Evolutionary conservation across 2,329 filamentous ascomycete species (phyloP).

Genomic region (Epichloe elymi): DNA sequence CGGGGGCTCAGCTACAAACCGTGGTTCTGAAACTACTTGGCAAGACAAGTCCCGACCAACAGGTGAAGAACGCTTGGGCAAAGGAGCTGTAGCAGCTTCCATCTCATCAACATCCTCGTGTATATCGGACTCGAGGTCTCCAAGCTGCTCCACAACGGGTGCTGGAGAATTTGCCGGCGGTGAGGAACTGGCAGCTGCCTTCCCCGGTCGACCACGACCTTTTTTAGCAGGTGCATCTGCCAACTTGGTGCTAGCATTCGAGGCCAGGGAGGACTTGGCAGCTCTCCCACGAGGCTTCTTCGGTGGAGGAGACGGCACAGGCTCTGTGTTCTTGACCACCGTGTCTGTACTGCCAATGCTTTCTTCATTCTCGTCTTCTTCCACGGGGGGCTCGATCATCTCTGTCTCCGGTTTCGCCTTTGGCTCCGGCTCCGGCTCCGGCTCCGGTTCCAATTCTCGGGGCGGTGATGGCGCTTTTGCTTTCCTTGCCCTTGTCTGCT

Average conservation of each 20-base stretch:
- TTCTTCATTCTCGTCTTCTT: constrained; percentile 10
- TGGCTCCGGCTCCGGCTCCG: constrained; percentile 1
- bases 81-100: neutral
- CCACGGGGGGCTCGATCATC: constrained; percentile 7
- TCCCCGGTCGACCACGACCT: constrained; percentile 18
- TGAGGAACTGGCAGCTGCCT: constrained; percentile 3
- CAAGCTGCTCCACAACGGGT: constrained; percentile 1
- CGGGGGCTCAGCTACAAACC: constrained; percentile 20
- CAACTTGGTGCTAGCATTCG: neutral
- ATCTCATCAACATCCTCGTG: neutral
- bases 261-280: constrained; percentile 14
- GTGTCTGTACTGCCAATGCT: constrained; percentile 30
- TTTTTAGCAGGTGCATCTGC: constrained; percentile 15
- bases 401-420: constrained; percentile 9
- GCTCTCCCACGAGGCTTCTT: constrained; percentile 15
- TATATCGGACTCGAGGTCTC: constrained; percentile 6
- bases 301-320: constrained; percentile 8
- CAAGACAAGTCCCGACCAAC: neutral
- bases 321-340: constrained; percentile 23
- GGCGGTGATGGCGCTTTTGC: constrained; percentile 19
- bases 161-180: neutral
- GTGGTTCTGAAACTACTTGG: neutral
- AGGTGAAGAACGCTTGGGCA: neutral
- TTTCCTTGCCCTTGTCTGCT: constrained; percentile 35
- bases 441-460: neutral